Evolutionary conservation across 2,329 filamentous ascomycete species (phyloP), one percentile per base, ranked within the genome.

Genomic region (Beauveria sp.): DNA sequence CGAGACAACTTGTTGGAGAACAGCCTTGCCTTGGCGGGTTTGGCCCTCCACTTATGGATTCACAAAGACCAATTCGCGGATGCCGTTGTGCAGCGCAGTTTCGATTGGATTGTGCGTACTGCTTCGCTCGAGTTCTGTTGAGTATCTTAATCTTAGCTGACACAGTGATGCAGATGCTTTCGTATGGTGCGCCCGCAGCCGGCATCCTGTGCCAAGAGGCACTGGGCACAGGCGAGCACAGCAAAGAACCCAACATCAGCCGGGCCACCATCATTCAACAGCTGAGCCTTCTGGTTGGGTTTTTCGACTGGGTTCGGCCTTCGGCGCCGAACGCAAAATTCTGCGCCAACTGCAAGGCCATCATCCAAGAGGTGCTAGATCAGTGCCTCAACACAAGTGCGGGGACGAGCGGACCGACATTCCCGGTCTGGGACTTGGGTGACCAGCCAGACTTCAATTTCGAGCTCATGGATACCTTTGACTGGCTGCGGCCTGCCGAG

Each of bases 191-290:
- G 0, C 79, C 79, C 0, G 77, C 76, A 4, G 76, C 76, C 7
- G 79, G 79, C 0, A 79, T 82, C 12, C 72, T 82, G 5, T 82
- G 79, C 60, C 73, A 79, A 18, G 79, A 82, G 57, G 71, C 82
- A 1, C 71, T 82, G 0, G 76, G 76, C 34, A 76, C 78, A 41
- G 69, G 71, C 55, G 65, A 70, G 2, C 71, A 75, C 37, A 71
- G 70, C 1, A 67, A 67, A 30, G 68, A 70, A 40, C 64, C 71
- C 14, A 67, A 69, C 16, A 69, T 81, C 10, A 79, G 75, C 3
- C 73, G 77, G 1, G 80, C 79, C 0, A 76, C 73, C 46, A 79
- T 82, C 9, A 76, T 82, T 40, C 79, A 82, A 64, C 79, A 82
- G 59, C 71, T 83, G 2, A 80, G 77, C 61, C 75, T 82, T 1